These are phyloP conservation scores for Blakeslea trispora DNA, from an alignment of 371 early-diverging fungal species.

Conservation along the genomic window DNA sequence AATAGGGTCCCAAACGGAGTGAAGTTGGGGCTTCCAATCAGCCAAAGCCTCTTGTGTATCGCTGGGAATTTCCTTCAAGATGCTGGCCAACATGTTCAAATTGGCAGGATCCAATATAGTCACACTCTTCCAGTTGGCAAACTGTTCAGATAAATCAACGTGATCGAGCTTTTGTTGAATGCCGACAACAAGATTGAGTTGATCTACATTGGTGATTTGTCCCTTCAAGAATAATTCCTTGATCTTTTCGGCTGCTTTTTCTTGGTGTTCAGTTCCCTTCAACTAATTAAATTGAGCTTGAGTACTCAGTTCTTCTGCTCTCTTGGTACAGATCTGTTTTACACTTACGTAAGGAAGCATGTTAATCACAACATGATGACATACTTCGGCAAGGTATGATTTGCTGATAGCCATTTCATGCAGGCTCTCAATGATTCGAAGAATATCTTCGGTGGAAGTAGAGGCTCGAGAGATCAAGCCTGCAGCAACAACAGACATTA, in stretches of 20 bases:
- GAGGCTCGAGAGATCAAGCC: constrained; percentile 71
- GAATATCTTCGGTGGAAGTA: constrained; percentile 68
- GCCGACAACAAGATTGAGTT: constrained; percentile 67
- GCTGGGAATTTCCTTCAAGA: constrained; percentile 53
- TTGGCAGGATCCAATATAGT: constrained; percentile 60
- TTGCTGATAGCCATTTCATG: constrained; percentile 68
- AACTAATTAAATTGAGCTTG: too few species aligned
- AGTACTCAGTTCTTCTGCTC: not conserved
- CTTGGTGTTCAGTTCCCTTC: constrained; percentile 30
- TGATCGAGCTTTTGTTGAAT: constrained; percentile 51
- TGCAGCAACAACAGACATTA: constrained; percentile 78
- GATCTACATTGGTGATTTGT: constrained; percentile 67
- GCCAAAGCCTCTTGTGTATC: constrained; percentile 55
- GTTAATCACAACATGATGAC: constrained; percentile 70
- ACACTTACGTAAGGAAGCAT: constrained; percentile 58
- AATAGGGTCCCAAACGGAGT: constrained; percentile 78
- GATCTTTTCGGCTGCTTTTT: constrained; percentile 48
- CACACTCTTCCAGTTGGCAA: constrained; percentile 54
- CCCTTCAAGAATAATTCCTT: constrained; percentile 55
- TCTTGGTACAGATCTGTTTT: not conserved
- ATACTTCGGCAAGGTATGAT: constrained; percentile 75
- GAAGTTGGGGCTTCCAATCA: constrained; percentile 77
- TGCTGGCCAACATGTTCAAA: constrained; percentile 51
- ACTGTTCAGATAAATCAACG: constrained; percentile 37
- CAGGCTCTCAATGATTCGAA: constrained; percentile 66